phyloP scores from a whole-genome alignment of 306 rosid genomes.

The Pachyrhizus erosus region DNA sequence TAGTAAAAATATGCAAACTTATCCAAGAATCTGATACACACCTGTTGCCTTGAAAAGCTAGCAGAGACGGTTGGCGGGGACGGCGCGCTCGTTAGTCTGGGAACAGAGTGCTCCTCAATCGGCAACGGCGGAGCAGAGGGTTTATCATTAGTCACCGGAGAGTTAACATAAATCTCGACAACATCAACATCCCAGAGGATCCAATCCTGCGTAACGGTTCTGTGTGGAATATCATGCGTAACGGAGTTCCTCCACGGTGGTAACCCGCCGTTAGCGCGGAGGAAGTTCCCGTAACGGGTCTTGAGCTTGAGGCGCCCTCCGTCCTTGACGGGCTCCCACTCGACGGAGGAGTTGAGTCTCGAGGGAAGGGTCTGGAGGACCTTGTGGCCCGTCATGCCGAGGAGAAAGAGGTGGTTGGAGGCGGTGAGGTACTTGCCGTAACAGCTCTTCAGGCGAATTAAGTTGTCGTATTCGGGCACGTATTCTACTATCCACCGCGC shows the following conservation, averaged over 20 bases:
- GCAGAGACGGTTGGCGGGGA: conserved; percentile 47
- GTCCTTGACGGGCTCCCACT: conserved; percentile 87
- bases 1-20: neutral
- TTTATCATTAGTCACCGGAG: conserved; percentile 28
- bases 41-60: conserved; percentile 63
- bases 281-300: conserved; percentile 79
- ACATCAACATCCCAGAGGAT: conserved; percentile 80
- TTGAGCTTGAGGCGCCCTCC: conserved; percentile 67
- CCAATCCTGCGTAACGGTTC: conserved; percentile 90
- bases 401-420: conserved; percentile 65
- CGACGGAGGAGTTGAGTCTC: conserved; percentile 74
- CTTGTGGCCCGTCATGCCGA: conserved; percentile 90
- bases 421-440: conserved; percentile 86
- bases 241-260: conserved; percentile 95
- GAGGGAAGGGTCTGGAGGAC: conserved; percentile 68
- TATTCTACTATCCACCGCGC: conserved; percentile 77
- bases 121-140: conserved; percentile 49
- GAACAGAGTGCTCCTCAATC: conserved; percentile 52
- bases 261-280: conserved; percentile 83
- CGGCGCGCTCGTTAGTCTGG: conserved; percentile 45
- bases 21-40: conserved; percentile 42
- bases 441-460: conserved; percentile 85
- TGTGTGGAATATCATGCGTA: conserved; percentile 81
- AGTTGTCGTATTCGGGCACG: conserved; percentile 54
- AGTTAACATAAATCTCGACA: conserved; percentile 62